Base-by-base conservation (phyloP, 139 green algal genomes). In the Choricystis sp. region DNA sequence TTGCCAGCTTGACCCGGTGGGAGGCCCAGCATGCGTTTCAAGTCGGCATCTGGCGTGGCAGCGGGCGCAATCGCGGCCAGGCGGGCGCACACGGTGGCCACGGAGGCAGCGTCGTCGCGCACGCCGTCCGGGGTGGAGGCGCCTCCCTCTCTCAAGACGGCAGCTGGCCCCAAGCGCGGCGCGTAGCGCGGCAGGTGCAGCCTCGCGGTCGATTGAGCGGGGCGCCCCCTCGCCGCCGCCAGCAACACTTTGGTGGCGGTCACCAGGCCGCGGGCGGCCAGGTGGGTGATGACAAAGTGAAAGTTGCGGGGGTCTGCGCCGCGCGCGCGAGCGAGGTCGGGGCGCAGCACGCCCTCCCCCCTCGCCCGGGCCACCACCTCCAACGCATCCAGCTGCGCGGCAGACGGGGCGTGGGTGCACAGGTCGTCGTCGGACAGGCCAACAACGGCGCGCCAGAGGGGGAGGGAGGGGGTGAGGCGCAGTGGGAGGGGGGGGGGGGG, bases 131-230 rank as follows among this genome's bases (percentile, higher is more conserved):
- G 40, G 9, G 9, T 16, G 9, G 9, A 52, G 40, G 9, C 40
- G 16, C 9, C 9, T 9, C 40, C 40, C 16, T 52, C 40, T 16
- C 40, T 52, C 40, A 52, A 16, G 40, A 16, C 40, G 9, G 9
- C 9, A 31, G 30, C 62, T 40, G 62, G 62, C 2, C 5, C 62
- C 23, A 66, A 31, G 40, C 56, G 31, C 14, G 62, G 62, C 29
- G 62, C 62, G 56, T 58, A 66, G 14, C 62, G 62, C 4, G 62
- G 62, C 62, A 66, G 62, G 40, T 66, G 62, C 62, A 66, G 24
- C 9, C 56, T 29, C 30, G 26, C 31, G 31, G 62, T 66, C 30
- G 40, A 21, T 52, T 52, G 40, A 9, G 40, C 16, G 40, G 40
- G 40, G 40, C 9, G 9, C 16, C 40, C 40, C 9, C 9, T 9